These are phyloP conservation scores for Zygoascus biomembranicola DNA, from an alignment of 805 yeast genomes.

Conservation along the genomic window DNA sequence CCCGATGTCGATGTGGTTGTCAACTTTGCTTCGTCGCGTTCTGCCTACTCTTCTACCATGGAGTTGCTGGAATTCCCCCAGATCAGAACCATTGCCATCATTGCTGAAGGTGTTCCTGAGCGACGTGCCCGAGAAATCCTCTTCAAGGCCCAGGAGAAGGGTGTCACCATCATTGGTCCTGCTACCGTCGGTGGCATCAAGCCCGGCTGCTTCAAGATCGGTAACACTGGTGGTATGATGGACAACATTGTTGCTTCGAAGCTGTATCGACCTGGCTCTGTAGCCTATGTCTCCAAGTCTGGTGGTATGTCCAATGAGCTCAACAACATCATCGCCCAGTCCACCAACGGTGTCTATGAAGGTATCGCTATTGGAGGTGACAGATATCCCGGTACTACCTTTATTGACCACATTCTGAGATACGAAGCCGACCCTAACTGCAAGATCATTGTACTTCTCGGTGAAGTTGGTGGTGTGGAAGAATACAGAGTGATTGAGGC, in stretches of 20 bases:
- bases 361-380: slow-evolving; percentile 70
- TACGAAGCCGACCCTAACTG: slow-evolving; percentile 57
- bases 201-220: slow-evolving; percentile 42
- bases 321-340: slow-evolving; percentile 38
- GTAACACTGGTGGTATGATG: slow-evolving; percentile 45
- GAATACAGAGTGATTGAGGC: slow-evolving; percentile 66
- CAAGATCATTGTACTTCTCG: slow-evolving; percentile 57
- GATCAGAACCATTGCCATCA: slow-evolving; percentile 38
- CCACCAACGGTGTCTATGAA: slow-evolving; percentile 40
- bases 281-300: slow-evolving; percentile 40
- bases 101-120: slow-evolving; percentile 43
- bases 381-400: slow-evolving; percentile 66
- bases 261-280: slow-evolving; percentile 41
- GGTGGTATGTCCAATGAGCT: slow-evolving; percentile 44
- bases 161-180: slow-evolving; percentile 40
- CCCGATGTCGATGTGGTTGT: slow-evolving; percentile 43
- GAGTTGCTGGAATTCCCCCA: slow-evolving; percentile 39
- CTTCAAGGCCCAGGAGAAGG: slow-evolving; percentile 35
- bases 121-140: slow-evolving; percentile 41
- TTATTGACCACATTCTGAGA: slow-evolving; percentile 59
- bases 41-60: slow-evolving; percentile 40
- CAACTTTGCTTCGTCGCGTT: slow-evolving; percentile 40
- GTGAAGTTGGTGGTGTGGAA: slow-evolving; percentile 68
- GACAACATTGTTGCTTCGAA: slow-evolving; percentile 41
- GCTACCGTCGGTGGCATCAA: slow-evolving; percentile 43